Conservation (phyloP, 768 basidiomycete genomes). For the Pleurotus sapidus region DNA sequence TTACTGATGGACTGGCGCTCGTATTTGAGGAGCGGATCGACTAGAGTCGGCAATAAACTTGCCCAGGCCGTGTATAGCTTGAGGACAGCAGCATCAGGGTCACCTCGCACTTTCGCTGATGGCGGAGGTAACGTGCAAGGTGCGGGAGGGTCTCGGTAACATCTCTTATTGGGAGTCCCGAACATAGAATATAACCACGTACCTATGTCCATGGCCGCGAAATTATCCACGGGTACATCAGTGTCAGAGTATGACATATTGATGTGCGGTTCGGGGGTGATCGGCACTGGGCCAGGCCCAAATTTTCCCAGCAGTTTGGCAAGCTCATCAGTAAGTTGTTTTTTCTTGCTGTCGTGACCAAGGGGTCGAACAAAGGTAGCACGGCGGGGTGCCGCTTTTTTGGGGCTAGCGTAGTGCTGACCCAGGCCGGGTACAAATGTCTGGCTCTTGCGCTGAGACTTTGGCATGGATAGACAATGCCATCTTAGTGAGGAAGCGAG, state of each 20-base stretch:
- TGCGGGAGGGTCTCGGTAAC: neutral
- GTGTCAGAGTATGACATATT: neutral
- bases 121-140: neutral
- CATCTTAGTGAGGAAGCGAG: neutral
- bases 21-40: conserved; percentile 3
- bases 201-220: neutral
- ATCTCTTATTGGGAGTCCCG: neutral
- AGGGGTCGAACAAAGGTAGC: neutral
- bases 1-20: neutral
- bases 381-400: neutral
- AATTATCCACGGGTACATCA: neutral
- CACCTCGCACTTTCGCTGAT: neutral
- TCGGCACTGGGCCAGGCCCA: neutral
- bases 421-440: neutral
- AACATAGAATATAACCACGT: neutral
- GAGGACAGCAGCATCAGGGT: neutral
- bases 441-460: neutral
- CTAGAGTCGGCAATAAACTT: neutral
- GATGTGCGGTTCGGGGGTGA: neutral
- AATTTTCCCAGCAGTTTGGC: neutral
- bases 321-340: neutral
- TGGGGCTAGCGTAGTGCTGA: conserved; percentile 6
- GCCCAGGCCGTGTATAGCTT: neutral
- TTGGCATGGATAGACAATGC: neutral
- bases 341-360: neutral